phyloP scores from a whole-genome alignment of 345 rosid species.

The Boechera stricta region DNA sequence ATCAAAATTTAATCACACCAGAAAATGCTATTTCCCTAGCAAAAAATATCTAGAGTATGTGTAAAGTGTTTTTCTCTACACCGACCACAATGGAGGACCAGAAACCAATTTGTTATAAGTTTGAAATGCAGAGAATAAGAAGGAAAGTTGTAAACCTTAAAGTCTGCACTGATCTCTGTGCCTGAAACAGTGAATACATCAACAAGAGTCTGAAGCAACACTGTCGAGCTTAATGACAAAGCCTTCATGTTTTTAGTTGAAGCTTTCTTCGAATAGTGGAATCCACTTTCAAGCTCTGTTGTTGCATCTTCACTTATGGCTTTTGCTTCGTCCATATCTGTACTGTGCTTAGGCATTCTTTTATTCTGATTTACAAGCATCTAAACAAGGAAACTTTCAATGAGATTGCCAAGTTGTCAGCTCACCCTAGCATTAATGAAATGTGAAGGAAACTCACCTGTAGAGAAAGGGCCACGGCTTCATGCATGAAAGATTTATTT shows the following conservation, averaged over 20 bases:
- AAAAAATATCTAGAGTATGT: neutral
- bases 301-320: conserved; percentile 44
- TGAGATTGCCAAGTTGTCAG: conserved; percentile 3
- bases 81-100: neutral
- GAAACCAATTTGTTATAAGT: conserved; percentile 5
- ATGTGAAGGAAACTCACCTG: conserved; percentile 55
- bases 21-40: conserved; percentile 4
- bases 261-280: conserved; percentile 65
- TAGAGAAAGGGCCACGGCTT: conserved; percentile 67
- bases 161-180: conserved; percentile 54
- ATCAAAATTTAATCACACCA: neutral
- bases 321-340: conserved; percentile 43
- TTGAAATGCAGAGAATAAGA: conserved; percentile 25
- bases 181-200: conserved; percentile 59
- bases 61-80: neutral
- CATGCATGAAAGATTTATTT: conserved; percentile 70
- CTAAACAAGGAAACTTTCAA: conserved; percentile 41
- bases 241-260: conserved; percentile 73
- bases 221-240: conserved; percentile 65
- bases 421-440: conserved; percentile 10
- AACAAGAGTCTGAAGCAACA: conserved; percentile 72
- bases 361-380: conserved; percentile 84
- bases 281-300: conserved; percentile 44
- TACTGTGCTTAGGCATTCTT: conserved; percentile 46
- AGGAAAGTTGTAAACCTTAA: conserved; percentile 62